phyloP scores from a whole-genome alignment of 441 rosid species.

The Adansonia rubrostipa region DNA sequence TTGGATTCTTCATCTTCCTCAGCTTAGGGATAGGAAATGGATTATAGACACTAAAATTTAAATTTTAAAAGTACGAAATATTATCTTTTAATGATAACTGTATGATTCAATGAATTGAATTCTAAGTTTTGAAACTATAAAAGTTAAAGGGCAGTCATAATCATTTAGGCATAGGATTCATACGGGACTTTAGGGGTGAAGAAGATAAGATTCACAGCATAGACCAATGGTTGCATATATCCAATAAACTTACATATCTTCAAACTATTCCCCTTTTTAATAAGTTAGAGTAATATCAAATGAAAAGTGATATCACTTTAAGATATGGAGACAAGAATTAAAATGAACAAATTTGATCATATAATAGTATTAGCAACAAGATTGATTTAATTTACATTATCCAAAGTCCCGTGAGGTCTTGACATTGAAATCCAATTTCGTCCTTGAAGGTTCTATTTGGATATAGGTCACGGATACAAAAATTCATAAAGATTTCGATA shows the following conservation, averaged over 20 bases:
- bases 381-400: neutral
- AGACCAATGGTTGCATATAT: neutral
- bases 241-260: neutral
- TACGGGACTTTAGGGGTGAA: neutral
- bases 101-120: no score
- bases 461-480: neutral
- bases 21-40: no score
- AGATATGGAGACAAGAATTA: constrained; percentile 4
- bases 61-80: no score
- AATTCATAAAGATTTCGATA: no score
- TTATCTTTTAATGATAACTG: no score
- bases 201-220: neutral
- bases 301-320: neutral
- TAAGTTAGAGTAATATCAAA: neutral
- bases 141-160: no score
- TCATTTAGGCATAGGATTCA: neutral
- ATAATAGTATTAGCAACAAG: neutral
- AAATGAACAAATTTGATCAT: neutral
- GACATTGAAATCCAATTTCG: neutral
- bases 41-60: no score
- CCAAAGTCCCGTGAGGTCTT: neutral
- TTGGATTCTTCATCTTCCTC: no score
- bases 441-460: neutral
- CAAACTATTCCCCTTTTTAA: neutral
- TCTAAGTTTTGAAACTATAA: no score